phyloP scores from a whole-genome alignment of 2,329 filamentous ascomycete genomes.

The Aspergillus unguis region DNA sequence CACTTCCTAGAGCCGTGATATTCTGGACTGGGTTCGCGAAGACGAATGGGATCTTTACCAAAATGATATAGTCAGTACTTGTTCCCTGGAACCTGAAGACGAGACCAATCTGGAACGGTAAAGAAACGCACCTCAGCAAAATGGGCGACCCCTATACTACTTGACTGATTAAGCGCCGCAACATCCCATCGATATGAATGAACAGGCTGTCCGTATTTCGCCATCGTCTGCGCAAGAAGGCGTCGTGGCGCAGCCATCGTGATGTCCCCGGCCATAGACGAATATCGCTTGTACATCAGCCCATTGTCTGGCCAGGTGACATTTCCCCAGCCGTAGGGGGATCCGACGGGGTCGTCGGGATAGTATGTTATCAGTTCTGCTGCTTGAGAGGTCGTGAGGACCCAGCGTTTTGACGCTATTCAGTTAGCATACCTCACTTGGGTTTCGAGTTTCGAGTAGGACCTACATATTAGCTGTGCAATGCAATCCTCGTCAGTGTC shows the following conservation, averaged over 20 bases:
- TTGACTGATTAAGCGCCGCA: slow-evolving; percentile 25
- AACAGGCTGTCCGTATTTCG: slow-evolving; percentile 16
- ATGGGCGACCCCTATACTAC: slow-evolving; percentile 28
- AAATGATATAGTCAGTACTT: not conserved
- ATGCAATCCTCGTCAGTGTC: slow-evolving; percentile 54
- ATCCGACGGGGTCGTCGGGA: slow-evolving; percentile 49
- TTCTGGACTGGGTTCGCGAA: slow-evolving; percentile 31
- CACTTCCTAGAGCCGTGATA: slow-evolving; percentile 26
- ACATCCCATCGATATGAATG: slow-evolving; percentile 33
- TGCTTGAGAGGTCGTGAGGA: slow-evolving; percentile 25
- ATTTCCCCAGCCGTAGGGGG: slow-evolving; percentile 43
- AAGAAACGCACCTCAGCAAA: slow-evolving; percentile 26
- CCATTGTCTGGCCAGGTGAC: slow-evolving; percentile 27
- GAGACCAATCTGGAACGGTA: too few species aligned
- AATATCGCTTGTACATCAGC: slow-evolving; percentile 30
- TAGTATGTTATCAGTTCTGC: slow-evolving; percentile 49
- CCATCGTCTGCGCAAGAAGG: slow-evolving; percentile 27
- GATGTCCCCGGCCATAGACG: slow-evolving; percentile 30
- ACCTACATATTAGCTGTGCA: slow-evolving; percentile 27
- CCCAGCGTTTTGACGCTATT: slow-evolving; percentile 28
- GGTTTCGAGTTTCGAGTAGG: too few species aligned
- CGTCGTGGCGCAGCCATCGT: slow-evolving; percentile 29
- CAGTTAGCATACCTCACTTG: not conserved
- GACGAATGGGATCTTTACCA: slow-evolving; percentile 28
- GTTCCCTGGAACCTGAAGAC: too few species aligned